Conservation (phyloP, 768 basidiomycete species). For the Termitomyces bulborhizus region DNA sequence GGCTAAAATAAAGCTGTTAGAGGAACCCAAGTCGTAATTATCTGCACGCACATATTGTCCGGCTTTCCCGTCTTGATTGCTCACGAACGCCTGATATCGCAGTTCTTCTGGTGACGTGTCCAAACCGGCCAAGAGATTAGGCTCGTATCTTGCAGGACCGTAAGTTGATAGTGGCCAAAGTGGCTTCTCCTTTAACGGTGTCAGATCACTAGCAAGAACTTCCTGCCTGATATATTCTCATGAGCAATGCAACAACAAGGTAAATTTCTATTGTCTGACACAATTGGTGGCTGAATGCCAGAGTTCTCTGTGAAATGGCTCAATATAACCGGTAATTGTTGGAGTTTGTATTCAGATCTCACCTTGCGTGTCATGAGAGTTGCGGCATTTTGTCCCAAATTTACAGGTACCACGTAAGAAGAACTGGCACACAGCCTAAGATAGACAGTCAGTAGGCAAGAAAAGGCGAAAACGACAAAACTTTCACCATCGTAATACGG, state of each 20-base stretch:
- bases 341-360: constrained; percentile 2
- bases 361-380: constrained; percentile 34
- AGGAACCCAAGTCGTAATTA: not conserved
- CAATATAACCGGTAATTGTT: not conserved
- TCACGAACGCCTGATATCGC: constrained; percentile 54
- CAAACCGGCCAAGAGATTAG: constrained; percentile 52
- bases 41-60: constrained; percentile 62
- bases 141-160: constrained; percentile 71
- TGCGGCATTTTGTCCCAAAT: constrained; percentile 59
- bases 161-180: constrained; percentile 77
- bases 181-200: constrained; percentile 57
- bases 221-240: constrained; percentile 40
- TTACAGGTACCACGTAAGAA: constrained; percentile 59
- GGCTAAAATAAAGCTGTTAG: constrained; percentile 21
- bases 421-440: constrained; percentile 53
- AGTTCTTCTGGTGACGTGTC: constrained; percentile 82
- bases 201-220: constrained; percentile 58
- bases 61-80: constrained; percentile 45
- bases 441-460: not conserved
- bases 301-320: constrained; percentile 4
- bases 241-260: not conserved
- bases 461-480: not conserved
- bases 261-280: not conserved
- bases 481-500: constrained; percentile 13
- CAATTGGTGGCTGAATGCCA: constrained; percentile 26